phyloP scores from a whole-genome alignment of 2,329 filamentous ascomycete genomes.

The Verticillium longisporum region DNA sequence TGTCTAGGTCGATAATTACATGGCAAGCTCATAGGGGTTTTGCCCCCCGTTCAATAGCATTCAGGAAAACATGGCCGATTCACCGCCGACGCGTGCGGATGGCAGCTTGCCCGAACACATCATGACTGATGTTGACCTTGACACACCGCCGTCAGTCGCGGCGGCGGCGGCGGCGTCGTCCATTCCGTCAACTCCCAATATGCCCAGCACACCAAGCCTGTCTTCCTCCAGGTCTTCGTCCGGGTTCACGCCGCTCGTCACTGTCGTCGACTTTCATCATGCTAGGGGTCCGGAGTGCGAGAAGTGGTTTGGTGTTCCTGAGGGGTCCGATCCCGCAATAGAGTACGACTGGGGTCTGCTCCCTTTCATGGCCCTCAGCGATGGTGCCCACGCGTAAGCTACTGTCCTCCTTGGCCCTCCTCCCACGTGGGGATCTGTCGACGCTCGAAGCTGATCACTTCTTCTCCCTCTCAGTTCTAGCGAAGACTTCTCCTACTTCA shows the following conservation, averaged over 20 bases:
- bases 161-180: conserved; percentile 7
- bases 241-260: conserved; percentile 61
- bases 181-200: conserved; percentile 7
- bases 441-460: neutral
- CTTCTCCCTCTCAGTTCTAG: conserved; percentile 50
- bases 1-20: neutral
- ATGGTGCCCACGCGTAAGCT: conserved; percentile 86
- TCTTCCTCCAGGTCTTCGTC: conserved; percentile 15
- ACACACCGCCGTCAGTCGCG: conserved; percentile 5
- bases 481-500: conserved; percentile 99
- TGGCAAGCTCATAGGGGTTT: neutral
- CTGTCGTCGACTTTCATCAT: conserved; percentile 80
- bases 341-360: conserved; percentile 88
- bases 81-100: neutral
- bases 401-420: neutral
- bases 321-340: conserved; percentile 68
- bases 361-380: conserved; percentile 94
- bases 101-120: neutral
- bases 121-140: conserved; percentile 8
- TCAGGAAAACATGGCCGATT: neutral
- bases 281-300: conserved; percentile 88
- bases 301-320: conserved; percentile 73
- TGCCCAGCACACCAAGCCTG: conserved; percentile 8
- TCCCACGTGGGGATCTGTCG: neutral
- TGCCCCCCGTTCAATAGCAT: neutral